Conservation (phyloP, 169 alveolate genomes). For the Plasmodium falciparum region DNA sequence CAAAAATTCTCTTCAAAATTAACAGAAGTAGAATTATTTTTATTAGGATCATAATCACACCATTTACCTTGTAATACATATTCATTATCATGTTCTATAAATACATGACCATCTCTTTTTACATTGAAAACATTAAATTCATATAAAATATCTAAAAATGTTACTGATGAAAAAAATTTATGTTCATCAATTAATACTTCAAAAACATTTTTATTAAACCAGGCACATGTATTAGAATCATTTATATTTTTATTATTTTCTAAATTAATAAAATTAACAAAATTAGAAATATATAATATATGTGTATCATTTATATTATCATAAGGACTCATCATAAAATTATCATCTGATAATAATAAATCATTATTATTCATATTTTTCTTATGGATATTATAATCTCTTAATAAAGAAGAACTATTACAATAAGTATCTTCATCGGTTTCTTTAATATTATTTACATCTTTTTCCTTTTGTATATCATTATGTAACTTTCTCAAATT, state of each 20-base stretch:
- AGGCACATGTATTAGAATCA: constrained; percentile 39
- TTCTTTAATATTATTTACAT: neutral
- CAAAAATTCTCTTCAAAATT: constrained; percentile 28
- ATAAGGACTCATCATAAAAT: neutral
- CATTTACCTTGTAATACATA: constrained; percentile 43
- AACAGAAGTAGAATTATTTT: constrained; percentile 35
- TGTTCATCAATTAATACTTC: constrained; percentile 59
- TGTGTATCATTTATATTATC: neutral
- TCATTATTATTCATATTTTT: neutral
- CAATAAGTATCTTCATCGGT: neutral
- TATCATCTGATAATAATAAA: neutral
- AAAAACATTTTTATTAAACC: constrained; percentile 48
- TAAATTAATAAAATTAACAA: constrained; percentile 35
- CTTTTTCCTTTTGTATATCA: neutral
- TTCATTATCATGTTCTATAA: constrained; percentile 7
- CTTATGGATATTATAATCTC: neutral
- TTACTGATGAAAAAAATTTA: constrained; percentile 30
- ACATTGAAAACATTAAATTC: constrained; percentile 48
- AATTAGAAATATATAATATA: constrained; percentile 40
- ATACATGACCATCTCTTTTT: constrained; percentile 7
- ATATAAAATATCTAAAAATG: constrained; percentile 59
- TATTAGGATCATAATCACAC: neutral
- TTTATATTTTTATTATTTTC: constrained; percentile 19
- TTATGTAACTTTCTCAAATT: neutral
- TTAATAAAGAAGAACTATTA: neutral